Base-by-base conservation (phyloP, 1,284 basidiomycete genomes). In the Taiwanofungus camphoratus region DNA sequence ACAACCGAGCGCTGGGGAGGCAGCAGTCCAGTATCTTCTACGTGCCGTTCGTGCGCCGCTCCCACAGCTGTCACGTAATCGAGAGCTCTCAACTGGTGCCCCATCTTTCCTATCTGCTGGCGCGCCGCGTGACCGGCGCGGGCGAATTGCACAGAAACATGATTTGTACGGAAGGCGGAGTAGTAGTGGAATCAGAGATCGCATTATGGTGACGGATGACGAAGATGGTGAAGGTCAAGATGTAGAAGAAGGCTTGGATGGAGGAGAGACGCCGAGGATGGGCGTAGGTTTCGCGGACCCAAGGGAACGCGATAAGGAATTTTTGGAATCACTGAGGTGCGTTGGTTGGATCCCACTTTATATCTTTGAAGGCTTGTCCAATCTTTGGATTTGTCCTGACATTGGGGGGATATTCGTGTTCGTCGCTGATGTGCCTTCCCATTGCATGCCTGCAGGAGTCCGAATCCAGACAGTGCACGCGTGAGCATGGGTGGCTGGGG, bases 31-130 rank as follows among this genome's bases (percentile, higher is more conserved):
- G 12, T 79, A 79, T 51, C 72, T 88, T 29, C 67, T 89, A 19
- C 76, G 71, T 13, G 64, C 77, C 41, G 71, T 79, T n/a, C 77
- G 73, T 34, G 68, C 65, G 26, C 71, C 73, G 15, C 60, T 66
- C 9, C 26, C 55, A 58, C 39, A 64, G 42, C 37, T 30, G 45
- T 5, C 42, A 13, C 54, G 19, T 38, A 50, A 44, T 60, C 46
- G 45, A 64, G 58, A 52, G 65, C 50, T 42, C 66, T 36, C 63
- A 3, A 43, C 39, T 16, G 53, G 74, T 52, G 69, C 82, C 0
- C 80, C 81, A 0, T 80, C 75, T 32, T 88, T 88, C 65, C 65
- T 87, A 18, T 79, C 81, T 3, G 81, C 77, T 2, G 81, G 78
- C 4, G 63, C 76, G 12, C 87, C 87, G 19, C 73, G 87, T 43